These are phyloP conservation scores for Diplodia mutila DNA, from an alignment of 2,329 filamentous ascomycete genomes.

Conservation along the genomic window DNA sequence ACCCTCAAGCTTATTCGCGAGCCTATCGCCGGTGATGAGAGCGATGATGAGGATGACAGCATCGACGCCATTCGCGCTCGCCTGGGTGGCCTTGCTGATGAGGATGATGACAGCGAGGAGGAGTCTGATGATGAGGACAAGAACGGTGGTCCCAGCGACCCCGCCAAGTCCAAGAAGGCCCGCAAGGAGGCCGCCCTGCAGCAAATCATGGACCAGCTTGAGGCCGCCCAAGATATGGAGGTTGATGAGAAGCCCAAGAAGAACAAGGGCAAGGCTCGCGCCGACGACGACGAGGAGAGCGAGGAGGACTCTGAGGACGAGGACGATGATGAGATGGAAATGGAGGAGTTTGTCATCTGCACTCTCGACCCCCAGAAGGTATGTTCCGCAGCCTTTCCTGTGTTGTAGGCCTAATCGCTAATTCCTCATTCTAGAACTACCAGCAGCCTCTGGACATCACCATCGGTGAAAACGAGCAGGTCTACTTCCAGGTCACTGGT, in stretches of 20 bases:
- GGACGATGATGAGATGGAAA: constrained; percentile 58
- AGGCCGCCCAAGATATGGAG: constrained; percentile 76
- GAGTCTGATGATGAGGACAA: constrained; percentile 63
- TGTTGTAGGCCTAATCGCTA: constrained; percentile 3
- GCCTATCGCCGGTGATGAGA: constrained; percentile 61
- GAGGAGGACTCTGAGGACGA: constrained; percentile 63
- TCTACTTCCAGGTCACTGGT: constrained; percentile 90
- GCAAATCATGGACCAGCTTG: constrained; percentile 72
- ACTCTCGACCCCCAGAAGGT: constrained; percentile 93
- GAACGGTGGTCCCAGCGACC: constrained; percentile 91
- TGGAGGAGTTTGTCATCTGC: constrained; percentile 93
- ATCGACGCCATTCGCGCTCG: constrained; percentile 47
- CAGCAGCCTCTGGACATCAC: constrained; percentile 96
- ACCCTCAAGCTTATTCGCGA: constrained; percentile 90
- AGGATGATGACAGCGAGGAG: constrained; percentile 43
- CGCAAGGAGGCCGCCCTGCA: constrained; percentile 75
- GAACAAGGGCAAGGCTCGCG: constrained; percentile 62
- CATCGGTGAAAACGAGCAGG: constrained; percentile 82
- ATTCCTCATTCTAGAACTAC: constrained; percentile 68
- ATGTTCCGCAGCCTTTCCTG: constrained; percentile 42
- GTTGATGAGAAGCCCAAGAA: constrained; percentile 63
- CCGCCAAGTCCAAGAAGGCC: constrained; percentile 84
- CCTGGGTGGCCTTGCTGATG: constrained; percentile 41
- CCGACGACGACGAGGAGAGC: constrained; percentile 70
- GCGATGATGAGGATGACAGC: constrained; percentile 59